Conservation (phyloP, 1,139 yeast species). For the Yamadazyma siamensis region DNA sequence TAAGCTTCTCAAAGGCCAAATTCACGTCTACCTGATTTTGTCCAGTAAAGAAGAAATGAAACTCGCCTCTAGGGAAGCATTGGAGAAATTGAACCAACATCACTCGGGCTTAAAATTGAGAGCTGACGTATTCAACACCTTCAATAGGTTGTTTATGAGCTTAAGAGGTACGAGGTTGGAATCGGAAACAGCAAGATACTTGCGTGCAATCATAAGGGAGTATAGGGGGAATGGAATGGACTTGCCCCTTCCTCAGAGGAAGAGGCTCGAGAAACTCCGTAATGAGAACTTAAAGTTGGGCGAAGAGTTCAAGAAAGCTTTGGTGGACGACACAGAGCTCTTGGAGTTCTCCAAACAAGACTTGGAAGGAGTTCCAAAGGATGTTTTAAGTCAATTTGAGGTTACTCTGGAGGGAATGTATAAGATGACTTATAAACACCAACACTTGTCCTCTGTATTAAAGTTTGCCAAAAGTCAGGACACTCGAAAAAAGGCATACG, state of each 20-base stretch:
- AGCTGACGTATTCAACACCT: constrained; percentile 60
- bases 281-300: constrained; percentile 57
- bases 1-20: constrained; percentile 41
- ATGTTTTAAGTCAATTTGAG: constrained; percentile 57
- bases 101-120: constrained; percentile 64
- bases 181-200: constrained; percentile 53
- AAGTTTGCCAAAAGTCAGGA: constrained; percentile 61
- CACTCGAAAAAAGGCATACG: constrained; percentile 63
- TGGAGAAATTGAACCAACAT: constrained; percentile 51
- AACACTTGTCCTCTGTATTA: constrained; percentile 74
- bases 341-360: constrained; percentile 60
- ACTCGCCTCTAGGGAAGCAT: constrained; percentile 67
- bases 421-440: constrained; percentile 77
- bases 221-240: constrained; percentile 69
- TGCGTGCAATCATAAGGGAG: constrained; percentile 53
- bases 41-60: constrained; percentile 59
- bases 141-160: constrained; percentile 48
- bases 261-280: constrained; percentile 53
- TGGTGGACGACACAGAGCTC: constrained; percentile 68
- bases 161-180: constrained; percentile 33
- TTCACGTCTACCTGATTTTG: constrained; percentile 68
- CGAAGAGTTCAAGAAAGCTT: constrained; percentile 57
- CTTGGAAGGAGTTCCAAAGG: constrained; percentile 70
- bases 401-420: constrained; percentile 40
- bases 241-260: constrained; percentile 52